Base-by-base conservation (phyloP, 768 basidiomycete species). In the Calocybe gangraenosa region DNA sequence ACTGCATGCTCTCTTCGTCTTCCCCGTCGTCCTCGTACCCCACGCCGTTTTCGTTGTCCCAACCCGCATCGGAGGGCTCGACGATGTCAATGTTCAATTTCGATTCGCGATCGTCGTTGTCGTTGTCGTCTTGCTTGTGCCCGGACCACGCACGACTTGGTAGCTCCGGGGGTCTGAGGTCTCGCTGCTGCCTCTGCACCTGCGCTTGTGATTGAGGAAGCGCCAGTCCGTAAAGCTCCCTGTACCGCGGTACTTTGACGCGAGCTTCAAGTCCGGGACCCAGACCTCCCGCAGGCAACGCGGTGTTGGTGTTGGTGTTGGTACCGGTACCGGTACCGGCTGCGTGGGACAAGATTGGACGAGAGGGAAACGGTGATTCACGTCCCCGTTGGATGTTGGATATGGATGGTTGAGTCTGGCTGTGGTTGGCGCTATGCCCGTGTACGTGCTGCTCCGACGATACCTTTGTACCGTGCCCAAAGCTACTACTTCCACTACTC, bases 281-380 rank as follows among this genome's bases (percentile, higher is more conserved):
- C 21, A 55, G 49, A 21, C 53, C 48, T 22, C 50, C 58, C 36
- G 58, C 45, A 19, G 52, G 23, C 25, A 11, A 28, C 25, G 25
- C 25, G 25, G 25, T 5, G 25, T 28, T 28, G 25, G 11, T 28
- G 25, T 28, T 28, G 25, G 11, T 28, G 25, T 28, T 28, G 25
- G 5, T 28, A 11, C n/a, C n/a, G n/a, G n/a, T n/a, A n/a, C n/a
- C n/a, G n/a, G n/a, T n/a, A n/a, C n/a, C n/a, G n/a, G n/a, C n/a
- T 52, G 54, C 43, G 44, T 50, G 28, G 39, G 60, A 39, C 47
- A 65, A 45, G n/a, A 75, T 49, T 15, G 75, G 75, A 8, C 60
- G 62, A n/a, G 66, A 41, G 18, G 79, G 78, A 62, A 80, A 79
- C 0, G 79, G 76, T 11, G 67, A 51, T 53, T 76, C 71, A 31